Percentiles rank a stretch among this genome's conserved stretches.
These are phyloP conservation scores for Aspergillus puulaauensis DNA, from an alignment of 2,329 filamentous ascomycete species.

Conservation along the genomic window DNA sequence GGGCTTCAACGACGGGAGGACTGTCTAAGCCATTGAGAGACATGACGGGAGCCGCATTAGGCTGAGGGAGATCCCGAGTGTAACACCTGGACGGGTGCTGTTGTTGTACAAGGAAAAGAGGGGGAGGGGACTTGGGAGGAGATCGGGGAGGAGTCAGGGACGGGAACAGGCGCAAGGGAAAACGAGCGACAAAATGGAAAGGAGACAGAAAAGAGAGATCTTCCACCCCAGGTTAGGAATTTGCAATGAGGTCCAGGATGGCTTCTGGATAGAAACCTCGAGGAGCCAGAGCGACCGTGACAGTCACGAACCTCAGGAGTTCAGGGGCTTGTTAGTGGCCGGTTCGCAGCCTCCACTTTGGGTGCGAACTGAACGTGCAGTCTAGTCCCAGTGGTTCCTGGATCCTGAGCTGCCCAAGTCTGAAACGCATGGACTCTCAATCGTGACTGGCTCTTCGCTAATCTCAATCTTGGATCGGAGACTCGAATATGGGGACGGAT, in stretches of 20 bases:
- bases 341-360: slow-evolving; percentile 18
- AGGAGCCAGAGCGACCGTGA: not conserved
- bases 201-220: not conserved
- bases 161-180: not conserved
- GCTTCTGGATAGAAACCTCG: not conserved
- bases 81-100: slow-evolving; percentile 14
- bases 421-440: slow-evolving; percentile 2
- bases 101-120: slow-evolving; percentile 12
- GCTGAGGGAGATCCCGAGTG: slow-evolving; percentile 3
- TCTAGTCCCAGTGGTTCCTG: slow-evolving; percentile 13
- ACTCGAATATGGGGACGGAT: not conserved
- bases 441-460: not conserved
- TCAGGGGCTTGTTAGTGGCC: slow-evolving; percentile 20
- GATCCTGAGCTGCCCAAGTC: slow-evolving; percentile 1
- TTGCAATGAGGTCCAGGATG: not conserved
- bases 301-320: slow-evolving; percentile 20
- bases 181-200: not conserved
- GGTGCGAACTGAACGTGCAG: slow-evolving; percentile 1
- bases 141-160: slow-evolving; percentile 2
- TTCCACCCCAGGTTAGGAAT: not conserved
- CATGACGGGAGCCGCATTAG: slow-evolving; percentile 59
- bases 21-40: slow-evolving; percentile 94
- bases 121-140: slow-evolving; percentile 7
- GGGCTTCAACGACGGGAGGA: slow-evolving; percentile 76
- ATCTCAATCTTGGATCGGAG: not conserved